Base-by-base conservation (phyloP, 2,329 filamentous ascomycete species). In the Sporothrix schenckii region DNA sequence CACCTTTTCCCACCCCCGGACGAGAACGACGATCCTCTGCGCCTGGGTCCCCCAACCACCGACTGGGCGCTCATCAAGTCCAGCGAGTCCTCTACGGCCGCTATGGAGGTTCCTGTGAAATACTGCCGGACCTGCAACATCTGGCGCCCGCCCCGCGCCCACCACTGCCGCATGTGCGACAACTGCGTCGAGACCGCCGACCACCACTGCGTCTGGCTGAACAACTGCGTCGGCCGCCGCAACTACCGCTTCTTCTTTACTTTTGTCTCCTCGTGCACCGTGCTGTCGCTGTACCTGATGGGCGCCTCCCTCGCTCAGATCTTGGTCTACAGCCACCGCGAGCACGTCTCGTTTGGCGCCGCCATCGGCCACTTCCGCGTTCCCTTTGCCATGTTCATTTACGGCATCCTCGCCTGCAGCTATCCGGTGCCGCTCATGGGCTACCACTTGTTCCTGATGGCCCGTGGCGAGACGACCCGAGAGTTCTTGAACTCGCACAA, bases 241-340 rank as follows among this genome's bases (percentile, higher is more conserved):
- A 99, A 99, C 81, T 99, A 99, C 81, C 92, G 95, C 73, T 98
- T 94, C 80, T 99, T 99, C 81, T 97, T 98, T 79, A 87, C 91
- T 13, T 99, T 97, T 80, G 89, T 99, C 74, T 88, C 88, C 69
- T 89, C 90, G 16, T 89, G 88, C n/a, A 93, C 92, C 0, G 74
- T 97, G 47, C 85, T 97, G 21, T 87, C 90, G 0, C 77, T 93
- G 19, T 94, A 92, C 76, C 85, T 98, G 60, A 83, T 95, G 41
- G 92, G 85, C 24, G 89, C 91, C 30, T 93, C 89, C 72, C 83
- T 97, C n/a, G 88, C 89, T 2, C 95, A 98, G 77, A 84, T 97
- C 49, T 82, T 94, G 56, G 82, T 91, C 27, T 95, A 94, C 82
- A 86, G 84, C 75, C 82, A 84, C 52, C 85, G 84, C 24, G 84